Evolutionary conservation across 164 flowering plant species (phyloP), one percentile per base, ranked within the genome.

Genomic region (Vitis rupestris): DNA sequence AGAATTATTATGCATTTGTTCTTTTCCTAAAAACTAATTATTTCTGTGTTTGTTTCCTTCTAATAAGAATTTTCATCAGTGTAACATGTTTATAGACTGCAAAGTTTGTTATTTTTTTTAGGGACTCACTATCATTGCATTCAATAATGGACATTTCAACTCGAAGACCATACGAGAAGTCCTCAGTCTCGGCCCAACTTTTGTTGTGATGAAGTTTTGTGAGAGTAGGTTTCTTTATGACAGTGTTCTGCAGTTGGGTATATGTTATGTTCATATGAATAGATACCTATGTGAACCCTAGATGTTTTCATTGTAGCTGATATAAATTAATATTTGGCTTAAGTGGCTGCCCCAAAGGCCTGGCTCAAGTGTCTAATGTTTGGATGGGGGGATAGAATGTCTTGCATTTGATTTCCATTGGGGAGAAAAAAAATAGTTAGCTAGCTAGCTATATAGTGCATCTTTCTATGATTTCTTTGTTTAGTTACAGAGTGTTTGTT

Each of bases 151-250:
- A 29, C 17, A 47, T 3, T 55, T 91, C 47, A 67, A 83, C 75
- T 61, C 79, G 3, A 89, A 88, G 80, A 88, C 91, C 9, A 13
- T 90, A 49, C 74, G 87, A 65, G 87, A 82, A 79, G 73, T 89
- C 71, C 90, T 96, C n/a, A 96, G 99, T 82, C 87, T 96, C 62
- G 99, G 97, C 29, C 99, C 99, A 10, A 96, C 99, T 51, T 96
- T 81, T 79, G 86, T 89, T 53, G 81, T 90, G 50, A 91, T 96
- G 99, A 96, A 96, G 83, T 86, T 96, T 49, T 16, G 89, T 64
- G 82, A 91, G 77, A 91, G 99, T 95, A 83, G 8, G 94, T 64
- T 72, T 51, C 62, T 70, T 30, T 61, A 3, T 2, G 50, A 8
- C 47, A 12, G 3, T 6, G 9, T 64, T 30, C 58, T 70, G 14